Evolutionary conservation across 768 basidiomycete genomes (phyloP).

Genomic region (Gautieria morchelliformis): DNA sequence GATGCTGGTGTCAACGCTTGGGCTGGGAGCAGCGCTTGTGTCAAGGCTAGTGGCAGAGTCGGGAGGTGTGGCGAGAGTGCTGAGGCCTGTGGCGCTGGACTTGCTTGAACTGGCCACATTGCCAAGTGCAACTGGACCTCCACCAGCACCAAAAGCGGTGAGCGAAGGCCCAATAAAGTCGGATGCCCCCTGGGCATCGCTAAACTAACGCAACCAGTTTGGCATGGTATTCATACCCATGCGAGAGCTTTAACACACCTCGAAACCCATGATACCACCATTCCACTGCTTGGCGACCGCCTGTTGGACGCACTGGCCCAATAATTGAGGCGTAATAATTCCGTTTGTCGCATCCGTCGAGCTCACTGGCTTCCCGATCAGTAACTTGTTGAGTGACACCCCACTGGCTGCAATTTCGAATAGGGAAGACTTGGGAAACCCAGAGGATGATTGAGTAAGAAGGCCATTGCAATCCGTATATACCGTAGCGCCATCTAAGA

Average conservation of each 20-base stretch:
- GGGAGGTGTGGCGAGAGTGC: too few relatives aligned
- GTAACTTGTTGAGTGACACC: slow-evolving; percentile 25
- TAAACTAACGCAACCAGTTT: too few relatives aligned
- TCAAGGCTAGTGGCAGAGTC: too few relatives aligned
- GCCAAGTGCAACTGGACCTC: too few relatives aligned
- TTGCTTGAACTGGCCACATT: too few relatives aligned
- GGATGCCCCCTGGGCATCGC: too few relatives aligned
- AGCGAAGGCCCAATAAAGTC: too few relatives aligned
- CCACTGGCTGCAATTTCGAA: slow-evolving; percentile 33
- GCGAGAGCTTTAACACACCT: neutral
- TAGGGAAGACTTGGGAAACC: slow-evolving; percentile 53
- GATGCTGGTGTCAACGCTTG: too few relatives aligned
- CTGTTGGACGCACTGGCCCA: slow-evolving; percentile 21
- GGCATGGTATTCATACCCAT: too few relatives aligned
- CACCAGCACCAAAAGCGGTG: too few relatives aligned
- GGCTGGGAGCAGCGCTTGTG: too few relatives aligned
- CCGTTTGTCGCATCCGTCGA: slow-evolving; percentile 19
- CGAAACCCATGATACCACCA: slow-evolving; percentile 24
- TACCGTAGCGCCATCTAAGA: slow-evolving; percentile 47
- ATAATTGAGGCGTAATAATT: slow-evolving; percentile 20
- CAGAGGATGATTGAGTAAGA: slow-evolving; percentile 44
- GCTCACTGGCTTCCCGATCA: slow-evolving; percentile 23
- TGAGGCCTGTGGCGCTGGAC: too few relatives aligned
- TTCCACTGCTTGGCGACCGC: slow-evolving; percentile 25
- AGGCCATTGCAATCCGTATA: slow-evolving; percentile 57